Percentiles rank a stretch among this genome's conserved stretches.
phyloP scores from a whole-genome alignment of 768 basidiomycete genomes.

The Lactarius tabidus region DNA sequence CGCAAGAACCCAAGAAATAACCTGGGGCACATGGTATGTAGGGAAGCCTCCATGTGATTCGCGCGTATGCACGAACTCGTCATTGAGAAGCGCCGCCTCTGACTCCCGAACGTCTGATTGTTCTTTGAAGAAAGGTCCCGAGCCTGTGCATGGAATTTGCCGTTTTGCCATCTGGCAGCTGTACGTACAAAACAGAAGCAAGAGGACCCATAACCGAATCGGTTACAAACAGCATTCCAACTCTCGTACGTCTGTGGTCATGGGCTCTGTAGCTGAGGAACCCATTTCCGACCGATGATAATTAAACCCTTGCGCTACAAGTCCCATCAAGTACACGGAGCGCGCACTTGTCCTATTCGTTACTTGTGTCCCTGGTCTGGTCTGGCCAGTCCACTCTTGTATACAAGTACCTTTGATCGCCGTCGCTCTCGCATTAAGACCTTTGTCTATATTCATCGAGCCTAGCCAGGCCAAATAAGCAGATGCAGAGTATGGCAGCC shows the following conservation, averaged over 20 bases:
- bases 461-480: neutral
- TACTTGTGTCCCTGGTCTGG: neutral
- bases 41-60: neutral
- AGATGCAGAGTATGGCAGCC: neutral
- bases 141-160: neutral
- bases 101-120: neutral
- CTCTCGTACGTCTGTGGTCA: neutral
- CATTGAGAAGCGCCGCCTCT: neutral
- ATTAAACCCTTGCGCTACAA: neutral
- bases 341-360: neutral
- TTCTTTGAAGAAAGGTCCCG: conserved; percentile 4
- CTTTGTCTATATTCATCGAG: neutral
- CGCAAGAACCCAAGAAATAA: neutral
- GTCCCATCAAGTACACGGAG: neutral
- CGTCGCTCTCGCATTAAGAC: neutral
- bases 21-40: neutral
- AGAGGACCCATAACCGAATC: neutral
- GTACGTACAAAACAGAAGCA: neutral
- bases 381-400: neutral
- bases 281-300: neutral
- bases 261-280: neutral
- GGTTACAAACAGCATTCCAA: neutral
- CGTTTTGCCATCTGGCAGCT: neutral
- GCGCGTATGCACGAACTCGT: neutral
- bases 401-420: neutral